Conservation (phyloP, 306 rosid genomes). For the Dryas drummondii region DNA sequence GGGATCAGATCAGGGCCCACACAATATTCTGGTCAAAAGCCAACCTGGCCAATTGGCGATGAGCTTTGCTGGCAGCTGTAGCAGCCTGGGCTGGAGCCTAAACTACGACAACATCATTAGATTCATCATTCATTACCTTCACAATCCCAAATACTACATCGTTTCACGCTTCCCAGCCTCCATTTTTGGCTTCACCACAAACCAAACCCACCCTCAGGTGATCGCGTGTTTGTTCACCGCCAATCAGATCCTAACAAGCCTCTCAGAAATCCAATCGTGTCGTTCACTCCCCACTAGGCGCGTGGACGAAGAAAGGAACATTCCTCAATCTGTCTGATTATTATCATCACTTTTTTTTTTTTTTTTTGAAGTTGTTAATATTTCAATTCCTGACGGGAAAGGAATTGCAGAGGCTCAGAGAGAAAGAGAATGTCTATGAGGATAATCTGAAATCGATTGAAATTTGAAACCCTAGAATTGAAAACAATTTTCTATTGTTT, state of each 20-base stretch:
- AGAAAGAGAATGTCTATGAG: conserved; percentile 3
- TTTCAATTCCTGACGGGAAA: conserved; percentile 4
- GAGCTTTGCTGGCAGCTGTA: neutral
- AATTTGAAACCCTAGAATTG: conserved; percentile 15
- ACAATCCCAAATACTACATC: conserved; percentile 10
- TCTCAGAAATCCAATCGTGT: neutral
- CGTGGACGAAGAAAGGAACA: conserved; percentile 7
- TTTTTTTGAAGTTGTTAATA: too few relatives aligned
- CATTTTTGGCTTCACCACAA: neutral
- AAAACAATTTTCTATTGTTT: neutral
- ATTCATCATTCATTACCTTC: neutral
- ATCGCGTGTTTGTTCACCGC: neutral
- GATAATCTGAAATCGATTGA: conserved; percentile 5
- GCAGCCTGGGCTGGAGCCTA: neutral
- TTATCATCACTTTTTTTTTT: neutral
- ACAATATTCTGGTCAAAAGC: neutral
- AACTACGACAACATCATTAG: neutral
- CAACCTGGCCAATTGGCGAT: neutral
- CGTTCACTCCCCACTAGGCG: neutral
- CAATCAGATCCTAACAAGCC: neutral
- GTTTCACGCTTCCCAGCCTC: neutral
- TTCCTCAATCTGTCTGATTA: conserved; percentile 21
- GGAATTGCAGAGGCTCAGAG: neutral
- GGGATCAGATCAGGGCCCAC: too few relatives aligned
- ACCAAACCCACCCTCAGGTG: neutral